These are phyloP conservation scores for Streptanthus diversifolius DNA, from an alignment of 345 rosid species.

Conservation along the genomic window DNA sequence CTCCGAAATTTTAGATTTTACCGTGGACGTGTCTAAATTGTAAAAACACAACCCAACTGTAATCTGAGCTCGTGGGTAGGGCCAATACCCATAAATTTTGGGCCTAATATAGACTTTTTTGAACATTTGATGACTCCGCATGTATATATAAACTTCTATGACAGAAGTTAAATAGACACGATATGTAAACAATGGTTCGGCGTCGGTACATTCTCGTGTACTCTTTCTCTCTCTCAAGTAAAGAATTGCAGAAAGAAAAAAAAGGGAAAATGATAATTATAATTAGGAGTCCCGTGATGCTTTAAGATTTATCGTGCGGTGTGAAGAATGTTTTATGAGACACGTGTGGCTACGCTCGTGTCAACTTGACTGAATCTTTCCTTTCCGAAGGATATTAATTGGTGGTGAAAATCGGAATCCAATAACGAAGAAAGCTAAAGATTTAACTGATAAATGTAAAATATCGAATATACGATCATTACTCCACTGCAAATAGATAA, in stretches of 20 bases:
- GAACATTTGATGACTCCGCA: background rate
- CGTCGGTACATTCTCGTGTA: too few species aligned
- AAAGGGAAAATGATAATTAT: background rate
- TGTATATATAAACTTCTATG: too few species aligned
- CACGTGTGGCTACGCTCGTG: conserved; percentile 21
- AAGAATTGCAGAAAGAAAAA: too few species aligned
- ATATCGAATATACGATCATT: background rate
- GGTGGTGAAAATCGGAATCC: conserved; percentile 20
- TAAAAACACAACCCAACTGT: too few species aligned
- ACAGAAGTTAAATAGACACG: too few species aligned
- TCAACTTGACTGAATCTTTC: background rate
- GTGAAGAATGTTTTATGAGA: conserved; percentile 7
- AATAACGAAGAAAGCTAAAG: background rate
- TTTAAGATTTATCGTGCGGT: conserved; percentile 4
- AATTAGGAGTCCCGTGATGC: conserved; percentile 20
- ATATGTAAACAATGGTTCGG: too few species aligned
- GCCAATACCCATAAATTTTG: background rate
- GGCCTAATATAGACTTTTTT: background rate
- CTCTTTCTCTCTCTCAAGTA: too few species aligned
- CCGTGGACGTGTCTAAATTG: too few species aligned
- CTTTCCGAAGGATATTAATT: background rate
- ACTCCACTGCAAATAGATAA: background rate
- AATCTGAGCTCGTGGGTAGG: background rate
- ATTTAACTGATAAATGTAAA: background rate
- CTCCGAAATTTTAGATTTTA: too few species aligned